Evolutionary conservation across 2,329 filamentous ascomycete species (phyloP).

Genomic region (Fusarium zealandicum): DNA sequence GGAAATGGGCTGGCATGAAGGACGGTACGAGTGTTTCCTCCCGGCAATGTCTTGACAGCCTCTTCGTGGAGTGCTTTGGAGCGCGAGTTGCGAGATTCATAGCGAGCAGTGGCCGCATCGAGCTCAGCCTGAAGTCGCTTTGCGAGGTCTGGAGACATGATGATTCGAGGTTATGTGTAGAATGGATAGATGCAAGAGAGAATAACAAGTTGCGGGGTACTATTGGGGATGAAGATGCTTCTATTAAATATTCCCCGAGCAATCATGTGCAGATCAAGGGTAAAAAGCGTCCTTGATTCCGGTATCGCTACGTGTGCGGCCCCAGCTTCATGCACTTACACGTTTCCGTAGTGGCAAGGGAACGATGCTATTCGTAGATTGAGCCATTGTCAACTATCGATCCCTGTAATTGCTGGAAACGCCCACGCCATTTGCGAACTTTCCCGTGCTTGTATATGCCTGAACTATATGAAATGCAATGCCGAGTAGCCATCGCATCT

Average conservation of each 20-base stretch:
- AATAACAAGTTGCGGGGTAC: background rate
- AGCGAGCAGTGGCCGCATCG: conserved; percentile 45
- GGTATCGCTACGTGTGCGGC: background rate
- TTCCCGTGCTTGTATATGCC: background rate
- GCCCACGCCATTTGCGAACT: background rate
- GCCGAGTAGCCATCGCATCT: conserved; percentile 14
- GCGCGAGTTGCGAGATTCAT: conserved; percentile 46
- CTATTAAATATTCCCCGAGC: background rate
- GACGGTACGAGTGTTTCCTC: conserved; percentile 56
- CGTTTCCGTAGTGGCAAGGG: background rate
- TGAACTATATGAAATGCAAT: background rate
- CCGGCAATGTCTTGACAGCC: conserved; percentile 50
- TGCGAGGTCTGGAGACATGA: conserved; percentile 31
- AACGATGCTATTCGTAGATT: conserved; percentile 11
- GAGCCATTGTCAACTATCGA: background rate
- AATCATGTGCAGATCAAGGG: background rate
- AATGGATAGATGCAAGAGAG: background rate
- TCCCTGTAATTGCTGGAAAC: background rate
- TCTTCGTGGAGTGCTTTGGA: conserved; percentile 50
- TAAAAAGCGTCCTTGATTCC: background rate
- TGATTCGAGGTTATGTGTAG: background rate
- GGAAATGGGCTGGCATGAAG: conserved; percentile 56
- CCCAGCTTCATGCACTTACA: background rate
- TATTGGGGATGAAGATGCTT: background rate
- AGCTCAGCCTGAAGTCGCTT: conserved; percentile 42